phyloP scores from a whole-genome alignment of 805 yeast species.

The Wickerhamiella parazyma region DNA sequence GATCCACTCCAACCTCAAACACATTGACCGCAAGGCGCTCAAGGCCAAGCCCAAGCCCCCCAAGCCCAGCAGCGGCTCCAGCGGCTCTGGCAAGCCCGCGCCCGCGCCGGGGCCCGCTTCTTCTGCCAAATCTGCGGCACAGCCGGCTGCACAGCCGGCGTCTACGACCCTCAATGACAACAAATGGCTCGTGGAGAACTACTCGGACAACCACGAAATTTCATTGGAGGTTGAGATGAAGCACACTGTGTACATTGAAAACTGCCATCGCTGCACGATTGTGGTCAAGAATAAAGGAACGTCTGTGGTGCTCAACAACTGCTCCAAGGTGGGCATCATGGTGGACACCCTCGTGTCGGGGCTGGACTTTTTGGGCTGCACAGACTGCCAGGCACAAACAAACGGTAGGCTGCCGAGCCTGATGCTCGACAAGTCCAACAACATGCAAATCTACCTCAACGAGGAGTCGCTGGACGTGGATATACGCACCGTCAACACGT shows the following conservation, averaged over 20 bases:
- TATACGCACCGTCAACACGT: conserved; percentile 70
- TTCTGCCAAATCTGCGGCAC: no score
- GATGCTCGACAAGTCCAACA: conserved; percentile 77
- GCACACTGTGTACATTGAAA: conserved; percentile 81
- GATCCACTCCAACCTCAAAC: conserved; percentile 74
- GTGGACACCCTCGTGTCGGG: conserved; percentile 79
- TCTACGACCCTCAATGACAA: conserved; percentile 66
- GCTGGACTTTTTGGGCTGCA: conserved; percentile 71
- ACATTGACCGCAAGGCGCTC: conserved; percentile 92
- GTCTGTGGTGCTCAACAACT: conserved; percentile 66
- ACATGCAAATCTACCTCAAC: conserved; percentile 68
- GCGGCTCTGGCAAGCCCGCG: conserved; percentile 26
- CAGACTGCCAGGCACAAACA: conserved; percentile 72
- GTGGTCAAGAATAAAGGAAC: conserved; percentile 86
- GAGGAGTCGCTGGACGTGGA: conserved; percentile 60
- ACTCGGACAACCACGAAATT: conserved; percentile 45
- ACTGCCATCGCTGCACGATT: conserved; percentile 57
- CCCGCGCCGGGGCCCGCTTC: conserved; percentile 75
- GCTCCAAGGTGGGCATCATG: conserved; percentile 60
- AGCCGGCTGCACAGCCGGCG: conserved; percentile 41
- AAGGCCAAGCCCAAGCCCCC: conserved; percentile 36
- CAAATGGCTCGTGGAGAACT: conserved; percentile 81
- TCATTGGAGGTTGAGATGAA: conserved; percentile 70
- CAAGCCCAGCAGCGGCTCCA: conserved; percentile 4
- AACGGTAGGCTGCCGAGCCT: conserved; percentile 72